Evolutionary conservation across 2,329 filamentous ascomycete species (phyloP), one percentile per base, ranked within the genome.

Genomic region (Biscogniauxia sp.): DNA sequence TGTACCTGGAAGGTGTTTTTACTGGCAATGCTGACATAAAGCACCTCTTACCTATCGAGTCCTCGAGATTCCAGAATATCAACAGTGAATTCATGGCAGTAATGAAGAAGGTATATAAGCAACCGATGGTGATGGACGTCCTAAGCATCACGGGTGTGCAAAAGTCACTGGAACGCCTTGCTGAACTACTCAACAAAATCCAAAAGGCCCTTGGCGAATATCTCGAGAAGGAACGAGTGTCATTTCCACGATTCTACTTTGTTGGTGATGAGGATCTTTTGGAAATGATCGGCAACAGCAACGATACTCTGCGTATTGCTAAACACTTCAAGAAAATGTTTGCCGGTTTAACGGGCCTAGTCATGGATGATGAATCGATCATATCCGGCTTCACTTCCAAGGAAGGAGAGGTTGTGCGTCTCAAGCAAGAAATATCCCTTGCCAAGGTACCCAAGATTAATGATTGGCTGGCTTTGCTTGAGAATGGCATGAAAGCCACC

Each of bases 251-350:
- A 61, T 99, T 99, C 81, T 99, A 99, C 80, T 99, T 99, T 70
- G 96, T 99, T 59, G 95, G 95, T 75, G 96, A 99, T 71, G 96
- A 99, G 73, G 95, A 99, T 77, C 80, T 99, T 60, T 83, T 99
- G 23, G 95, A 99, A 76, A 99, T 99, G 78, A 99, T 99, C 66
- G 95, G 95, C 73, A 99, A 99, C 76, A 98, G 94, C 79, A 97
- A 97, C 72, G 95, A 99, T 72, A 97, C 94, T 9, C 80, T 95
- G 62, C 93, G 95, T 58, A 96, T 99, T 67, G 92, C 95, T 50
- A 99, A 99, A 76, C 96, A 99, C 79, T 93, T 99, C 81, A 94
- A 96, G 76, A 99, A 99, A 82, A 99, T 99, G 95, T 99, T 99
- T 81, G 95, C 96, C 65, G 95, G 95, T 64, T 83, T 99, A 54